Evolutionary conservation across 257 asterid genomes (phyloP).

Genomic region (Rubia yunnanensis): DNA sequence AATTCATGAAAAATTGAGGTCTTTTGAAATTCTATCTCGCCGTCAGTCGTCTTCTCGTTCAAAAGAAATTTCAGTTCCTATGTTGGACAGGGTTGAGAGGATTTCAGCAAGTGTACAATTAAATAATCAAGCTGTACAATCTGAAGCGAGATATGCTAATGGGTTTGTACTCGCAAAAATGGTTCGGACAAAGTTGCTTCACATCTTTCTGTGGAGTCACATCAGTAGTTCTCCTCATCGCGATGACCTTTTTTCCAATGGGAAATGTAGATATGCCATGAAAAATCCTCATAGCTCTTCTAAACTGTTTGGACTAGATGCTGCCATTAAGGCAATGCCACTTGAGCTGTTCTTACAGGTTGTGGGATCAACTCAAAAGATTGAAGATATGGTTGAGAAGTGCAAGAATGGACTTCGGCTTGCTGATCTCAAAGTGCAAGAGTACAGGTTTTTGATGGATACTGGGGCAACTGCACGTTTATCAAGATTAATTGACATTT

Average conservation of each 20-base stretch:
- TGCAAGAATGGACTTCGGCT: constrained; percentile 56
- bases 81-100: constrained; percentile 61
- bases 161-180: constrained; percentile 76
- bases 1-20: constrained; percentile 72
- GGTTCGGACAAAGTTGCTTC: constrained; percentile 84
- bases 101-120: constrained; percentile 32
- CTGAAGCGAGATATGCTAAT: constrained; percentile 62
- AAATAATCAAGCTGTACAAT: constrained; percentile 42
- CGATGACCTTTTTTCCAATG: constrained; percentile 44
- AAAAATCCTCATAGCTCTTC: constrained; percentile 73
- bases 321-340: constrained; percentile 69
- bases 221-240: constrained; percentile 42
- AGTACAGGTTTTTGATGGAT: constrained; percentile 57
- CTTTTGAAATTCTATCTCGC: constrained; percentile 58
- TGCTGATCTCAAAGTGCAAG: constrained; percentile 61
- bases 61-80: constrained; percentile 42
- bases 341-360: constrained; percentile 80
- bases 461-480: constrained; percentile 67
- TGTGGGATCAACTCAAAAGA: constrained; percentile 64
- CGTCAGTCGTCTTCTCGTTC: constrained; percentile 32
- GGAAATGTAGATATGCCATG: constrained; percentile 35
- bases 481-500: constrained; percentile 61
- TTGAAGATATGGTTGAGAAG: constrained; percentile 59
- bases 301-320: constrained; percentile 53
- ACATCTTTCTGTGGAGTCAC: constrained; percentile 68